phyloP scores from a whole-genome alignment of 208 protist genomes.

The Porcisia hertigi region DNA sequence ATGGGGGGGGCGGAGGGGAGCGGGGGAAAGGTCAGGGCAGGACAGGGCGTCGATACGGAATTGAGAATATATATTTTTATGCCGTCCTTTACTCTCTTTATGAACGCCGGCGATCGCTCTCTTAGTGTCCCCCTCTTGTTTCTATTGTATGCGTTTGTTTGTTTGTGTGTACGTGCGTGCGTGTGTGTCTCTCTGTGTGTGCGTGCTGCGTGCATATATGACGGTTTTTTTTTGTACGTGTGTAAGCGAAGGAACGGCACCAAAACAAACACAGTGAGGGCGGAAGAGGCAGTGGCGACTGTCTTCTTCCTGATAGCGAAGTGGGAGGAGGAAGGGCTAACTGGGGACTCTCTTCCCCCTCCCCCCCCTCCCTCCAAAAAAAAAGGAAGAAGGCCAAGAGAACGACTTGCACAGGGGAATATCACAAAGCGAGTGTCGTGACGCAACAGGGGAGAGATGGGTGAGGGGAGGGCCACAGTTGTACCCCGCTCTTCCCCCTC shows the following conservation, averaged over 20 bases:
- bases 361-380: neutral
- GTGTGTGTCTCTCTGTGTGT: neutral
- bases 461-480: too few species aligned
- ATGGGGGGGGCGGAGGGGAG: too few species aligned
- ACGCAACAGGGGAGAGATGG: too few species aligned
- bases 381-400: too few species aligned
- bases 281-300: too few species aligned
- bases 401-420: too few species aligned
- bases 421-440: too few species aligned
- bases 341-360: neutral
- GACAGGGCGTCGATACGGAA: too few species aligned
- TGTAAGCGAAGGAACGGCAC: neutral
- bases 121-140: neutral
- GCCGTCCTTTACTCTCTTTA: neutral
- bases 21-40: too few species aligned
- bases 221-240: neutral
- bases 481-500: neutral
- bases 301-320: neutral
- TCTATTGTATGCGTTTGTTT: neutral
- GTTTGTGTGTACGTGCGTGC: neutral
- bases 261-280: neutral
- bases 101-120: neutral
- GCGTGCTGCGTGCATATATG: neutral
- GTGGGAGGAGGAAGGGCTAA: neutral
- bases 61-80: neutral